Percentiles rank a stretch among this genome's conserved stretches.
Evolutionary conservation across 2,329 filamentous ascomycete species (phyloP).

Genomic region (Triangularia setosa): DNA sequence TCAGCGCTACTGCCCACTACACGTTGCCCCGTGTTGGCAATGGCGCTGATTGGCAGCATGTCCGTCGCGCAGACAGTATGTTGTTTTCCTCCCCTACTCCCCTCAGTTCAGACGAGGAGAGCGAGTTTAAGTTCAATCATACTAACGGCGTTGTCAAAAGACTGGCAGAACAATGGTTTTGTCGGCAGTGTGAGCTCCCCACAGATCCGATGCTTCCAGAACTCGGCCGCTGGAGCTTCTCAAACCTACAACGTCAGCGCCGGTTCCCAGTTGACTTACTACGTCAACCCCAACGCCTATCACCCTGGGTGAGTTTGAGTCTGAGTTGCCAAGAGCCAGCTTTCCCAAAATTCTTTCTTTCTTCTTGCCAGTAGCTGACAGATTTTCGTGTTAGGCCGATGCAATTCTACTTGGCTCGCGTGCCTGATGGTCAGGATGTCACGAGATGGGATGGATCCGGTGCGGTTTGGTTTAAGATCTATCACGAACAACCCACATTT

Average conservation of each 20-base stretch:
- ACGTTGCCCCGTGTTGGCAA: constrained; percentile 36
- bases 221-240: constrained; percentile 34
- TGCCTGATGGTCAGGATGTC: constrained; percentile 34
- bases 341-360: too few species aligned
- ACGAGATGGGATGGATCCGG: constrained; percentile 37
- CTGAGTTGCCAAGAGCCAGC: neutral
- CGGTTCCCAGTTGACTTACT: constrained; percentile 44
- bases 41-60: constrained; percentile 42
- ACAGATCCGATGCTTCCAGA: constrained; percentile 49
- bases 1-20: constrained; percentile 28
- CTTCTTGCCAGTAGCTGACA: neutral
- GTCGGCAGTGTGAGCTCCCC: constrained; percentile 45
- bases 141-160: neutral
- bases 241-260: constrained; percentile 41
- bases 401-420: constrained; percentile 39
- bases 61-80: constrained; percentile 42
- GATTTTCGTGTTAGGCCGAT: constrained; percentile 25
- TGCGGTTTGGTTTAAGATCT: constrained; percentile 43
- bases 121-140: neutral
- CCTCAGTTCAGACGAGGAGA: neutral
- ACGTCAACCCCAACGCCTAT: constrained; percentile 37
- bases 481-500: constrained; percentile 40
- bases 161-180: constrained; percentile 47
- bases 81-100: neutral
- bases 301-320: constrained; percentile 33